Evolutionary conservation across 2,329 filamentous ascomycete genomes (phyloP).

Genomic region (Cordyceps cateniannulata): DNA sequence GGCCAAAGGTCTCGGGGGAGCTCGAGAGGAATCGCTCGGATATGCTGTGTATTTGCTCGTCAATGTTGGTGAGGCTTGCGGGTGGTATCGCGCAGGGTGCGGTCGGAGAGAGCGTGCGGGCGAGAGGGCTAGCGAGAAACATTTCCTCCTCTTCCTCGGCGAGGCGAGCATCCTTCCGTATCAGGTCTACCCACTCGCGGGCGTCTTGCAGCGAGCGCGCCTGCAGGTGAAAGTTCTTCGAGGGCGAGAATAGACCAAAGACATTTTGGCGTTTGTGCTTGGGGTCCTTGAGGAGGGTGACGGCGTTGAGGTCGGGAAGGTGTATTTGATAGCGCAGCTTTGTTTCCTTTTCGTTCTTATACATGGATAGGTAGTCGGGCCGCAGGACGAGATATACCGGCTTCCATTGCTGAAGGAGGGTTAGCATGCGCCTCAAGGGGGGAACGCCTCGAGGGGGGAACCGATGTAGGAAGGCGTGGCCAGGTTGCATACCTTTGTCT

Average conservation of each 20-base stretch:
- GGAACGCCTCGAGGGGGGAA: slow-evolving; percentile 9
- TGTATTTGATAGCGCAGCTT: slow-evolving; percentile 84
- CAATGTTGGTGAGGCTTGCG: slow-evolving; percentile 14
- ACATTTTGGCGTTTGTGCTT: slow-evolving; percentile 82
- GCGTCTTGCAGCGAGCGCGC: slow-evolving; percentile 67
- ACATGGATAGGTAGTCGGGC: slow-evolving; percentile 83
- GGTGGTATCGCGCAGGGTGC: slow-evolving; percentile 18
- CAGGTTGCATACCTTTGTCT: slow-evolving; percentile 68
- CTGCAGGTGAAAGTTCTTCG: slow-evolving; percentile 87
- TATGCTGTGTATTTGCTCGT: slow-evolving; percentile 20
- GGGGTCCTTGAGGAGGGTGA: slow-evolving; percentile 80
- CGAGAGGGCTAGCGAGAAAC: slow-evolving; percentile 61
- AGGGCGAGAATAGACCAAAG: slow-evolving; percentile 87
- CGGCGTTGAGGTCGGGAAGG: slow-evolving; percentile 84
- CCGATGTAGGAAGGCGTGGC: slow-evolving; percentile 13
- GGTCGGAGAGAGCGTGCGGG: slow-evolving; percentile 38
- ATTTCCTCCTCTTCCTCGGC: slow-evolving; percentile 86
- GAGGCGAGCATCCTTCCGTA: slow-evolving; percentile 72
- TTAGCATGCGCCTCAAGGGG: not conserved
- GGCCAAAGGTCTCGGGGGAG: slow-evolving; percentile 51
- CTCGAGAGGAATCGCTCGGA: slow-evolving; percentile 46
- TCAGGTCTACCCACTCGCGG: slow-evolving; percentile 77
- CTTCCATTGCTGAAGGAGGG: slow-evolving; percentile 70
- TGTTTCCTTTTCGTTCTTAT: slow-evolving; percentile 85
- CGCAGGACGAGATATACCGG: slow-evolving; percentile 81